Evolutionary conservation across 257 asterid species (phyloP), one percentile per base, ranked within the genome.

Genomic region (Solanum tarijense): DNA sequence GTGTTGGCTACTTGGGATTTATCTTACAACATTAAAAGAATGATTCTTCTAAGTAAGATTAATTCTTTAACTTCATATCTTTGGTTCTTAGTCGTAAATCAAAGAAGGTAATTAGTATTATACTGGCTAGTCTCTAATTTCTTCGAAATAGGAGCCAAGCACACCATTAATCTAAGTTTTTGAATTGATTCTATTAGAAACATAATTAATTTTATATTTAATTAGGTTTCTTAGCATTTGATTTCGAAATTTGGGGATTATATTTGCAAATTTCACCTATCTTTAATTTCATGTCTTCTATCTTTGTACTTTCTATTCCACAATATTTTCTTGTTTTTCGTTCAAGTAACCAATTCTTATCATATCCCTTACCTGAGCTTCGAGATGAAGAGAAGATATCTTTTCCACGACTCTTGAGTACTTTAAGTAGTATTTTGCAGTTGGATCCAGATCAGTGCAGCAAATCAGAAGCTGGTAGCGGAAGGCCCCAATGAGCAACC

Each of bases 381-480:
- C 99, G 75, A 92, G 91, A 92, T 95, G 93, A 92, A 96, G 95
- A 9, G 93, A 95, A 82, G 92, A 90, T 88, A 95, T 95, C 92
- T 90, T 97, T 89, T 94, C 93, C 58, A 91, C 84, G 86, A 97
- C 83, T 82, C 88, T 95, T 14, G 96, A 91, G 91, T 92, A 89
- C 93, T 93, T 96, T 72, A 97, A 36, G 6, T 95, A 87, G 91
- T 94, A 92, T 89, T 96, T 97, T 36, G 91, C 91, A 87, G 97
- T 89, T 69, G 98, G 99, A 89, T 97, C 99, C 89, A 95, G 90
- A 89, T 93, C 94, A 91, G 90, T 92, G 88, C 92, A 91, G 88
- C 92, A 79, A 88, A 93, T 92, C 92, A 97, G 90, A 83, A 97
- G 99, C 89, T 90, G 91, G 92, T 93, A 97, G 10, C 98, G 98